Conservation (phyloP, 345 rosid species). For the Camelina sativa region DNA sequence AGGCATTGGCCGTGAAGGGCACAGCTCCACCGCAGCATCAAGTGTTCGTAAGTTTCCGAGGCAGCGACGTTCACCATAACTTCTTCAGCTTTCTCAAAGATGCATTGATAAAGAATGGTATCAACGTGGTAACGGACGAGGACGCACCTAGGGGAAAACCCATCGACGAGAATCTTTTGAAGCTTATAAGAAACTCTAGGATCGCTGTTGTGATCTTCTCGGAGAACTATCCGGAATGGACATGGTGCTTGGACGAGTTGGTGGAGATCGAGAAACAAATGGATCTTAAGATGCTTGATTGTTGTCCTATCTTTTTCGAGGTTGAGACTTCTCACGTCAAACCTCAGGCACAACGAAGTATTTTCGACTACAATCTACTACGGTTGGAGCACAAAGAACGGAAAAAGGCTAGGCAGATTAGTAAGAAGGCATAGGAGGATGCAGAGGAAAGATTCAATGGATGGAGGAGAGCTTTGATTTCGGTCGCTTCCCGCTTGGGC, state of each 20-base stretch:
- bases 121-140: slow-evolving; percentile 14
- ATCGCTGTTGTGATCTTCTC: slow-evolving; percentile 3
- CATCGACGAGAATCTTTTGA: background rate
- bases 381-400: background rate
- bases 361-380: background rate
- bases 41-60: slow-evolving; percentile 11
- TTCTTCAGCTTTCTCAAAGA: slow-evolving; percentile 12
- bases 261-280: slow-evolving; percentile 9
- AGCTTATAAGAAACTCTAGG: slow-evolving; percentile 3
- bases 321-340: slow-evolving; percentile 10
- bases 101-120: background rate
- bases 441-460: background rate
- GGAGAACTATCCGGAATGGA: background rate
- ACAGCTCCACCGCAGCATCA: background rate
- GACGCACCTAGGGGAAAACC: slow-evolving; percentile 6
- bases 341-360: background rate
- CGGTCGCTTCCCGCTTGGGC: background rate
- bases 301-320: slow-evolving; percentile 9
- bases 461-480: slow-evolving; percentile 8
- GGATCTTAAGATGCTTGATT: background rate
- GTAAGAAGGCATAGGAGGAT: slow-evolving; percentile 9
- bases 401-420: background rate
- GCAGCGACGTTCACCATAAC: background rate
- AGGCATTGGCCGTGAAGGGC: background rate
- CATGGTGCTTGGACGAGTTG: slow-evolving; percentile 9